Base-by-base conservation (phyloP, 306 rosid genomes). In the Morella rubra region DNA sequence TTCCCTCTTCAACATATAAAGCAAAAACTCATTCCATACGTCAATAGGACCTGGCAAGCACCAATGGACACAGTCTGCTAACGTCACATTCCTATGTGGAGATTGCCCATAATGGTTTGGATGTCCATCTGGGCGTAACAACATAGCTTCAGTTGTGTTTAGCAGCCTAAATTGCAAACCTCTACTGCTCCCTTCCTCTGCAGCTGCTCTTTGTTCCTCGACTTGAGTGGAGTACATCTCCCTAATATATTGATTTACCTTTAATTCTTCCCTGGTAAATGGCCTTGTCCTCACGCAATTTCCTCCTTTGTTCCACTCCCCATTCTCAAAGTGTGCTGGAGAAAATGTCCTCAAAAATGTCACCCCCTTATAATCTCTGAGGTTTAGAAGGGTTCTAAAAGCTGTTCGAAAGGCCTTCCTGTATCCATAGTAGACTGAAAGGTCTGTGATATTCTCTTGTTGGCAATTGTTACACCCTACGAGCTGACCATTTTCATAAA, bases 31-130 rank as follows among this genome's bases (percentile, higher is more conserved):
- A 82, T 94, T 94, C 98, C 98, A 94, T 3, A 93, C 85, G 71
- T 94, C 98, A 85, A 92, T 55, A 56, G 96, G 96, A 4, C 97
- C 98, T 0, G 96, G 96, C 82, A 90, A 70, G 52, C 97, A 94
- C 98, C 98, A 94, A 62, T 92, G 97, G 78, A 91, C 97, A 70
- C 98, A 94, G 77, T 94, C 97, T 8, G 85, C 91, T 0, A 79
- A 0, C 3, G 84, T 87, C 75, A 50, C 44, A 72, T 91, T 92
- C 73, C 79, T 79, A 5, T 73, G 84, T 62, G 68, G 83, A 0
- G 91, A 54, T 58, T 73, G 89, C 52, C 93, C 92, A 53, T 79
- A 85, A 68, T 70, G 85, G 46, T 91, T 91, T 4, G 99, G 99
- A 62, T 96, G 99, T 60, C 93, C 99, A 87, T 96, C 98, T 51